Evolutionary conservation across 768 basidiomycete genomes (phyloP), one percentile per base, ranked within the genome.

Genomic region (Pluteus cervinus): DNA sequence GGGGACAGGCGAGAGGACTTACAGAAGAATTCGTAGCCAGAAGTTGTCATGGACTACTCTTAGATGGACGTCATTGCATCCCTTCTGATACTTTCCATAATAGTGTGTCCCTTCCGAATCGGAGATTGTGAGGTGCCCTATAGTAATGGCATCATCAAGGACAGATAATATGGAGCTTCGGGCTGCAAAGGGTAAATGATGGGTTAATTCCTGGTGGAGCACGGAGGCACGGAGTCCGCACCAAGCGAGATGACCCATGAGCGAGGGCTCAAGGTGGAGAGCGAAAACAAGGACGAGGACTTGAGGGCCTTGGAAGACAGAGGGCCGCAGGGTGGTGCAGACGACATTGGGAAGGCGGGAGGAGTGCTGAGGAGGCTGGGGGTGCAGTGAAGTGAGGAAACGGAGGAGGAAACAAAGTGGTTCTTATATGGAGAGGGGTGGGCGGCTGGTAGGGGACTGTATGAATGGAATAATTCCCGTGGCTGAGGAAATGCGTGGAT

Each of bases 1-100:
- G 26, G 29, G 30, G 44, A 33, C 45, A 36, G 30, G 24, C 43
- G 38, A 38, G 29, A 40, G 33, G 39, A 63, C 76, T 52, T 58
- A 78, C 73, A 81, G 57, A 42, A 84, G 57, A 39, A 83, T 66
- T 28, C 81, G 76, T 37, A 75, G 58, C 81, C 81, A 84, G 50
- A 84, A 84, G 54, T 75, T 73, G 34, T 74, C 68, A 52, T 73
- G 77, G 11, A 66, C 50, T 40, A 84, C 62, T 44, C 66, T 69
- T 41, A 84, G 52, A 43, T 74, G 69, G 40, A 77, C 76, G 51
- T 76, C 70, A 62, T 76, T 79, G 57, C 67, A 74, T 37, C 71
- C 75, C 50, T 76, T 76, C 55, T 66, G 59, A 50, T 69, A 68
- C 20, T 60, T 66, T 30, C 80, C 79, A 48, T 77, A 82, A 50